Base-by-base conservation (phyloP, 495 filamentous ascomycete genomes). In the Trypethelium eluteriae region DNA sequence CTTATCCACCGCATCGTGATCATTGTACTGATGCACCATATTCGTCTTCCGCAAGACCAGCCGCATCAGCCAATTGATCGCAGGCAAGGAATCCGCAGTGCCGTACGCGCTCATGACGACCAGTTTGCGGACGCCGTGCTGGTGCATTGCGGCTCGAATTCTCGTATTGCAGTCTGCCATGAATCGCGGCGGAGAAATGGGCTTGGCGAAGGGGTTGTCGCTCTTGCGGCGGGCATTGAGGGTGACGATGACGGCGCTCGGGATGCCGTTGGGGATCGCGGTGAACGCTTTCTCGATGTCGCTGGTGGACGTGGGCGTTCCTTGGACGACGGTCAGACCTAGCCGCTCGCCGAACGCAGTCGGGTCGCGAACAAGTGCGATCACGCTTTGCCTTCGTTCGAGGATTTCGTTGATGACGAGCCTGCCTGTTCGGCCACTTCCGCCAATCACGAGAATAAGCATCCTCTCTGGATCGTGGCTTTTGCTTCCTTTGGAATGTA, bases 371-470 rank as follows among this genome's bases (percentile, higher is more conserved):
- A 79, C 76, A 11, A 81, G 73, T 34, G 79, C 79, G 49, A 75
- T 79, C 62, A 81, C 65, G 25, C 70, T 76, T 68, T 80, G 76
- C 69, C 71, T 71, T 47, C 74, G 73, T n/a, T 74, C 49, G n/a
- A 80, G 70, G 38, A 76, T 74, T 71, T 79, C 74, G 64, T 76
- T 70, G 61, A 81, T 71, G 53, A 76, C 75, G 47, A 80, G 71
- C 53, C 72, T 68, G 66, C 80, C 80, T 56, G 77, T 81, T 62
- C 76, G 75, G 65, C 80, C 79, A 64, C 64, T 80, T 64, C 75
- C 80, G 35, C 80, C 80, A 65, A 79, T 65, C 68, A 81, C 64
- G 61, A 81, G 74, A 68, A 80, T 69, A 41, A 73, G 79, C 79
- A 80, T 82, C 38, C 53, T 74, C 10, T 36, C 18, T 59, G 2